Evolutionary conservation across 352 stramenopile species (phyloP), one percentile per base, ranked within the genome.

Genomic region (Bremia lactucae): DNA sequence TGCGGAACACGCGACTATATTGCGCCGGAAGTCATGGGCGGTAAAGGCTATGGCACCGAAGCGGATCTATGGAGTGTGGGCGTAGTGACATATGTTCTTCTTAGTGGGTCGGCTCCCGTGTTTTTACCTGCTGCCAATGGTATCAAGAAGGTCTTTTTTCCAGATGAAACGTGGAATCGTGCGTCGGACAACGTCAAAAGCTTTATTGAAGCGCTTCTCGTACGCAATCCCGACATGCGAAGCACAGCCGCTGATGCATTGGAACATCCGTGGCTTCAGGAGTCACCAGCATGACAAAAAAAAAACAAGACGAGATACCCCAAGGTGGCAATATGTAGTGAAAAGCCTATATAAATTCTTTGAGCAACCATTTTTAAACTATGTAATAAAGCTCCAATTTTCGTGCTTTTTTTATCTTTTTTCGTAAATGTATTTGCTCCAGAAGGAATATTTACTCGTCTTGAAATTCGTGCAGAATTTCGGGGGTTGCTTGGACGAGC

Each of bases 21-120:
- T 18, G 78, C 78, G 3, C 78, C 78, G 0, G 78, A 91, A 44
- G 76, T 91, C 36, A 88, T 88, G 75, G 67, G 72, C 46, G 76
- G 74, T 67, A 95, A 97, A 46, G 82, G 81, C 19, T 97, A 97
- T 52, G 89, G 94, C 60, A 83, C 89, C 16, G 87, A 95, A 36
- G 91, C 89, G 5, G 92, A 97, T 49, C 83, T 96, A 51, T 97
- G 87, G 86, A 95, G 82, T 49, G 74, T 96, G 13, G 88, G 88
- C 22, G 86, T 95, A 10, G 90, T 97, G 22, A 83, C 89, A 18
- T 96, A 88, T 43, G 79, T 96, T 29, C 55, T 96, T 18, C 53
- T 95, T 13, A 91, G 66, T 18, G 90, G 81, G 6, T 87, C 62
- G 31, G 78, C 78, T 19, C 78, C 78, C 0, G 72, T 86, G 51